These are phyloP conservation scores for Raphidocelis subcapitata DNA, from an alignment of 139 green algal species.

Conservation along the genomic window DNA sequence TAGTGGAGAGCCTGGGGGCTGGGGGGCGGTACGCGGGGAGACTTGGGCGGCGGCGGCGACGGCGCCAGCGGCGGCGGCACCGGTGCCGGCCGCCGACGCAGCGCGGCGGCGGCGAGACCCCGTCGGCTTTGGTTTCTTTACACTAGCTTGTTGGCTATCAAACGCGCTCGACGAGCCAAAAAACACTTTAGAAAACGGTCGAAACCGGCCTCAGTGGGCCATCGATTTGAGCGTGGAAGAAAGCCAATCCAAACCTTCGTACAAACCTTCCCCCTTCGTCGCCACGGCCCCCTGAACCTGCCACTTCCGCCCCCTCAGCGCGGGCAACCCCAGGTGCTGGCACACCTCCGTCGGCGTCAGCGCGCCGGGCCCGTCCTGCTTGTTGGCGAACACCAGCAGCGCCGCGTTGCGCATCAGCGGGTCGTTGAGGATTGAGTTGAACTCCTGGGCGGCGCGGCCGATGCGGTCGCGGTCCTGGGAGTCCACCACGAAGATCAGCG, in stretches of 20 bases:
- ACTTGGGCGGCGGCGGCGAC: too few species aligned
- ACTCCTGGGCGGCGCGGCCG: conserved; percentile 70
- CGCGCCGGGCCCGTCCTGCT: conserved; percentile 70
- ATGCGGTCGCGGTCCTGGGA: conserved; percentile 93
- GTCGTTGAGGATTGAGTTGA: conserved; percentile 91
- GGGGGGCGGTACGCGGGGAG: too few species aligned
- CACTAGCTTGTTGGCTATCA: too few species aligned
- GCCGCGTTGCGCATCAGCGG: conserved; percentile 90
- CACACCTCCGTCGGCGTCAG: conserved; percentile 81
- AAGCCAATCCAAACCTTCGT: conserved; percentile 95
- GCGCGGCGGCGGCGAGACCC: too few species aligned
- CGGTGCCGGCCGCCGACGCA: too few species aligned
- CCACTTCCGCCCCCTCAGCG: conserved; percentile 85
- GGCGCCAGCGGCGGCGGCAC: too few species aligned
- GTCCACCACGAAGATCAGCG: conserved; percentile 99
- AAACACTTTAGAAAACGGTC: too few species aligned
- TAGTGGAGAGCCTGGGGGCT: too few species aligned
- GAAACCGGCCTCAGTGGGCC: too few species aligned
- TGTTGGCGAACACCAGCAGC: conserved; percentile 99
- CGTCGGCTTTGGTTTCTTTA: too few species aligned
- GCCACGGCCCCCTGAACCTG: conserved; percentile 87
- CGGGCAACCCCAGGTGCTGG: conserved; percentile 78
- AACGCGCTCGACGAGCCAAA: too few species aligned
- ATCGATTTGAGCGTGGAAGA: conserved; percentile 11
- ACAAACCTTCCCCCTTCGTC: conserved; percentile 88